phyloP scores from a whole-genome alignment of 2,329 filamentous ascomycete species.

The Teratosphaeria pseudoeucalypti region DNA sequence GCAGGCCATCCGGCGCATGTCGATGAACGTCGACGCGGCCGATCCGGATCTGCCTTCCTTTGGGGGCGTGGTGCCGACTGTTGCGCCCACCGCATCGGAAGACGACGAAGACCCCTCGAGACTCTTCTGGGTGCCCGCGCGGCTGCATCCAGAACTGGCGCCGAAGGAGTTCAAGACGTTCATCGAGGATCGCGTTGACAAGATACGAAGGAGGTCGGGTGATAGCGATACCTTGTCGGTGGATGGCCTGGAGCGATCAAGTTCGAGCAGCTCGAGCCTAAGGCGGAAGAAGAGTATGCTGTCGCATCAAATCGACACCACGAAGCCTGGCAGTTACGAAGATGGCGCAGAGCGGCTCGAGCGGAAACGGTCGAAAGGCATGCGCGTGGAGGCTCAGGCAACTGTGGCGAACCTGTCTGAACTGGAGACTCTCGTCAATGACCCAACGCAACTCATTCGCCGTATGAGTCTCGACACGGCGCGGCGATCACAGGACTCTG shows the following conservation, averaged over 20 bases:
- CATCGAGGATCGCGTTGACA: slow-evolving; percentile 82
- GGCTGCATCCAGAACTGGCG: slow-evolving; percentile 86
- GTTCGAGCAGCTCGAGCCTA: slow-evolving; percentile 51
- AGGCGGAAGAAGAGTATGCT: slow-evolving; percentile 91
- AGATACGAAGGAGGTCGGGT: slow-evolving; percentile 74
- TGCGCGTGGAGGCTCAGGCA: slow-evolving; percentile 42
- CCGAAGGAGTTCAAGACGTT: slow-evolving; percentile 96
- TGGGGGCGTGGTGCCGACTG: slow-evolving; percentile 49
- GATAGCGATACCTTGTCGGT: slow-evolving; percentile 52
- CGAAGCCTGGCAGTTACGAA: slow-evolving; percentile 52
- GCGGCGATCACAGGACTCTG: slow-evolving; percentile 25
- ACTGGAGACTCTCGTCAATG: slow-evolving; percentile 72
- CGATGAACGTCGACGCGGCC: slow-evolving; percentile 71
- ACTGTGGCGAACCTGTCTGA: slow-evolving; percentile 50
- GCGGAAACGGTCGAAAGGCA: slow-evolving; percentile 54
- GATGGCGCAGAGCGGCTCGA: slow-evolving; percentile 76
- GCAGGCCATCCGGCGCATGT: slow-evolving; percentile 82
- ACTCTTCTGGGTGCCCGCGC: slow-evolving; percentile 90
- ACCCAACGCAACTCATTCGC: slow-evolving; percentile 61
- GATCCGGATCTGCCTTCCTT: slow-evolving; percentile 70
- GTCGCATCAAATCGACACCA: slow-evolving; percentile 77
- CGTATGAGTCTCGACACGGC: slow-evolving; percentile 50
- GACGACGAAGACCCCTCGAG: slow-evolving; percentile 82
- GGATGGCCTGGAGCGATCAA: slow-evolving; percentile 46
- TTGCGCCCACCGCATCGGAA: slow-evolving; percentile 57